Evolutionary conservation across 176 grass and related monocot species (phyloP).

Genomic region (Neostapfia colusana): DNA sequence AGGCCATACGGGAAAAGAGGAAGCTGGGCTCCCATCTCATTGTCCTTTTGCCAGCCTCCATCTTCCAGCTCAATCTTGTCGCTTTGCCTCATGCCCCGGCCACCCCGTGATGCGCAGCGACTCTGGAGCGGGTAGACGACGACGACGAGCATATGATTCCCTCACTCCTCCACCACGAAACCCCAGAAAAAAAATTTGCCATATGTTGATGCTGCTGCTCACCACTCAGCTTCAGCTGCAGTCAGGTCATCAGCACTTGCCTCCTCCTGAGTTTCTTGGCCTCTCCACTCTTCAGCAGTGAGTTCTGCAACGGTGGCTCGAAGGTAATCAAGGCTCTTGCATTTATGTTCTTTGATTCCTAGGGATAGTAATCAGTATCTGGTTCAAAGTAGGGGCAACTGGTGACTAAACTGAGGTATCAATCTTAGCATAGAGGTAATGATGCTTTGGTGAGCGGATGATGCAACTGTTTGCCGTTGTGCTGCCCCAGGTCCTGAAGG

Average conservation of each 20-base stretch:
- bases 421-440: constrained; percentile 37
- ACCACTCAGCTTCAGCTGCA: constrained; percentile 13
- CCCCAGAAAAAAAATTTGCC: background rate
- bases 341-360: constrained; percentile 9
- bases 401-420: too few relatives aligned
- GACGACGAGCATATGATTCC: constrained; percentile 59
- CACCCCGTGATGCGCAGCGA: constrained; percentile 63
- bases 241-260: constrained; percentile 27
- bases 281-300: constrained; percentile 23
- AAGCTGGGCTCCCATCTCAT: constrained; percentile 36
- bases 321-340: constrained; percentile 26
- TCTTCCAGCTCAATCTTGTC: constrained; percentile 64
- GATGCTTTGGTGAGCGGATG: constrained; percentile 18
- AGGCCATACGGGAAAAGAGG: too few relatives aligned
- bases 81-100: constrained; percentile 39
- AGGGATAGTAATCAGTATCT: background rate
- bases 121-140: constrained; percentile 38
- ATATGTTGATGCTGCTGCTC: constrained; percentile 1
- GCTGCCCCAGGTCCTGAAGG: constrained; percentile 46
- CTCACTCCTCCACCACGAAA: constrained; percentile 4
- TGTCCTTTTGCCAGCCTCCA: constrained; percentile 54
- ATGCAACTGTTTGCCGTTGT: constrained; percentile 11
- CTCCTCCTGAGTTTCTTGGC: background rate
- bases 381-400: too few relatives aligned
- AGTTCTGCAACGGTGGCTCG: constrained; percentile 13